Evolutionary conservation across 2,329 filamentous ascomycete species (phyloP), one percentile per base, ranked within the genome.

Genomic region (Arthroderma uncinatum): DNA sequence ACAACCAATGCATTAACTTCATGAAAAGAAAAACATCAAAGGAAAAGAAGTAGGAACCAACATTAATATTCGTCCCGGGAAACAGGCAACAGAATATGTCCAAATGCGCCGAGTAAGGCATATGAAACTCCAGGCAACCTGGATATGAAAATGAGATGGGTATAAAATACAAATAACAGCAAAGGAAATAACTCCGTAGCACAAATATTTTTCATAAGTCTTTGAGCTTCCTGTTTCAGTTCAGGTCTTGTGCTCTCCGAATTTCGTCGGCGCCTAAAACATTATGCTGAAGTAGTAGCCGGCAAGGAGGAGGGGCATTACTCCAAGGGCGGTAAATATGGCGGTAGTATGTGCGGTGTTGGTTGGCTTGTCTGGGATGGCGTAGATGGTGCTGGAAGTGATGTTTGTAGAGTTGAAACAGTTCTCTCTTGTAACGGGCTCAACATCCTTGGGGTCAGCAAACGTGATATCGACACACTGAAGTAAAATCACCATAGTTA

Each of bases 381-480:
- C 52, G 44, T 59, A 62, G 19, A 62, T 44, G 39, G 48, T 42
- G 40, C 57, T 56, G 37, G 48, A 40, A 61, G 81, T 80, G 64
- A 95, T 83, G 57, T 88, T 77, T 48, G 81, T 83, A 59, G 85
- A 88, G 76, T 97, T 97, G 78, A 86, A 90, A 78, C 92, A 97
- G 74, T 95, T 96, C 12, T 82, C 79, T 59, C 79, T 76, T 68
- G 87, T 95, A 63, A 96, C 87, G 63, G 85, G 77, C 68, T 95
- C 86, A 65, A 82, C 59, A 7, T 57, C 56, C 8, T 52, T 75
- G 23, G 87, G 87, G 1, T 90, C 87, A 52, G 85, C 88, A 65
- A 97, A 94, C 50, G 86, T 92, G 66, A 97, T 94, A 68, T 97
- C 92, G 64, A 94, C 91, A 69, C 93, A 97, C 89, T 95, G 58